Evolutionary conservation across 129 eudicot genomes (phyloP).

Genomic region (Deinandra increscens): DNA sequence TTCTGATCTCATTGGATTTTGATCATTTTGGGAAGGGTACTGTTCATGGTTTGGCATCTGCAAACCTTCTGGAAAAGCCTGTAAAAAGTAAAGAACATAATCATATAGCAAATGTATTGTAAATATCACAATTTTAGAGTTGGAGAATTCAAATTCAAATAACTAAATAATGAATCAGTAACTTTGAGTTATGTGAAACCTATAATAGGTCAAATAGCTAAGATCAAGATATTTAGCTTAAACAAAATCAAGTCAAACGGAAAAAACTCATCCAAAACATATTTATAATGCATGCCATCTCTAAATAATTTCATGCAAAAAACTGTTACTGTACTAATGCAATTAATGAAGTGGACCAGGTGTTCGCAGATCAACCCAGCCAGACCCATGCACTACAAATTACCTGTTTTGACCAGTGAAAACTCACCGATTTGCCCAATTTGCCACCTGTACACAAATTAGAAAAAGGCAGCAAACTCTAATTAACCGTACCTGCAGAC

Average conservation of each 20-base stretch:
- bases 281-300: neutral
- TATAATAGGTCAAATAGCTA: neutral
- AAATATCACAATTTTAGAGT: neutral
- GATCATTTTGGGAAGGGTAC: conserved; percentile 52
- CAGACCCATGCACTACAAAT: neutral
- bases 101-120: conserved; percentile 10
- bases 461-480: neutral
- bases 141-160: neutral
- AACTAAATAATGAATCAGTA: neutral
- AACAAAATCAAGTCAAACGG: neutral
- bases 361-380: neutral
- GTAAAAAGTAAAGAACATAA: neutral
- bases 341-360: neutral
- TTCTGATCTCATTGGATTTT: conserved; percentile 43
- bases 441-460: neutral
- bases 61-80: conserved; percentile 62
- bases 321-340: neutral
- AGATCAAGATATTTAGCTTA: neutral
- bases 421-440: neutral
- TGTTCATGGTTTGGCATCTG: conserved; percentile 51
- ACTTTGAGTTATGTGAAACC: neutral
- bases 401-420: neutral
- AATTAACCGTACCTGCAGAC: conserved; percentile 59
- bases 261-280: neutral
- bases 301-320: neutral